Percentiles rank a stretch among this genome's conserved stretches.
These are phyloP conservation scores for Phytophthora palmivora DNA, from an alignment of 352 stramenopile genomes.

Conservation along the genomic window DNA sequence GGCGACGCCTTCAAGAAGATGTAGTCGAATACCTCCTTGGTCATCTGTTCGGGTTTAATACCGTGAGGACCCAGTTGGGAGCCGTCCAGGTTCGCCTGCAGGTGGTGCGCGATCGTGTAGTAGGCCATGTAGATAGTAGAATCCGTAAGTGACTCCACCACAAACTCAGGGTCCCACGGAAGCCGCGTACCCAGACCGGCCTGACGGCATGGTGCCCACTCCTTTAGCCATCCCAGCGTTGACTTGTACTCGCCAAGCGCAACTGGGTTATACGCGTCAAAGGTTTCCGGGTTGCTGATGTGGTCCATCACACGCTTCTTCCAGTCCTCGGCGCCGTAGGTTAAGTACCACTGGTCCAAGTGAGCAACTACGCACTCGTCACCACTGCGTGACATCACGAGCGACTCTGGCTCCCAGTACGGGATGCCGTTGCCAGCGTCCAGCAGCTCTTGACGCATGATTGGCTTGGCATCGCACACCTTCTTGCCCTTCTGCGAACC, in stretches of 20 bases:
- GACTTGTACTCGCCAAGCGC: slow-evolving; percentile 96
- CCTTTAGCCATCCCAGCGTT: slow-evolving; percentile 99
- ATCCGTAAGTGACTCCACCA: slow-evolving; percentile 99
- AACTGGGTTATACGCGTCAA: slow-evolving; percentile 95
- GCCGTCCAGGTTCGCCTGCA: slow-evolving; percentile 97
- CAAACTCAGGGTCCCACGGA: slow-evolving; percentile 98
- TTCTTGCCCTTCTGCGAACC: slow-evolving; percentile 96
- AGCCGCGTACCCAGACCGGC: slow-evolving; percentile 97
- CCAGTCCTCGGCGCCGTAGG: slow-evolving; percentile 99
- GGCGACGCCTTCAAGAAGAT: slow-evolving; percentile 95
- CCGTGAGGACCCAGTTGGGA: slow-evolving; percentile 87
- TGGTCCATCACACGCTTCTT: slow-evolving; percentile 95
- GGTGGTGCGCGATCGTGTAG: slow-evolving; percentile 99
- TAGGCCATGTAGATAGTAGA: slow-evolving; percentile 99
- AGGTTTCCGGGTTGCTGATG: slow-evolving; percentile 92
- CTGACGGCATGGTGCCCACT: slow-evolving; percentile 99
- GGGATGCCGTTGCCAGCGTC: slow-evolving; percentile 93
- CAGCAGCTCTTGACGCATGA: slow-evolving; percentile 97
- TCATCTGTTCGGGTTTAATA: slow-evolving; percentile 89
- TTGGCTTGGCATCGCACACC: slow-evolving; percentile 98
- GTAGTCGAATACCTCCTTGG: slow-evolving; percentile 98
- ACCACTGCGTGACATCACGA: slow-evolving; percentile 96
- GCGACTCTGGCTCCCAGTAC: slow-evolving; percentile 99
- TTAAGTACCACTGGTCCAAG: slow-evolving; percentile 99
- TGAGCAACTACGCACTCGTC: slow-evolving; percentile 99